phyloP scores from a whole-genome alignment of 257 asterid genomes.

The Echium plantagineum region DNA sequence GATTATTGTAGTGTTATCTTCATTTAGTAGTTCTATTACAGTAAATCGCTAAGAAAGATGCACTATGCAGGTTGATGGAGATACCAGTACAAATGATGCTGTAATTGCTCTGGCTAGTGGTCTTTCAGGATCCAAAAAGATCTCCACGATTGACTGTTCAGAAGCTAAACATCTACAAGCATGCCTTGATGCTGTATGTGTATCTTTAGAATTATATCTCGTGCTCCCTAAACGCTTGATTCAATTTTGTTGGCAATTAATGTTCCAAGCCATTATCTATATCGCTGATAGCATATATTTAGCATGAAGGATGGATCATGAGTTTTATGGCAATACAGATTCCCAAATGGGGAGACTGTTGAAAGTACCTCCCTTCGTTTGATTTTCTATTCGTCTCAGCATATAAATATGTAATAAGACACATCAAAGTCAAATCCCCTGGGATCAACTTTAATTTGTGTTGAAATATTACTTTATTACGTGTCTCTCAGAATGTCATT shows the following conservation, averaged over 20 bases:
- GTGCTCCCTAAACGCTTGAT: background rate
- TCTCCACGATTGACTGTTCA: constrained; percentile 53
- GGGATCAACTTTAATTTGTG: too few species aligned
- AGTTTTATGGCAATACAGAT: background rate
- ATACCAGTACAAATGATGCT: constrained; percentile 92
- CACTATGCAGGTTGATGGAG: constrained; percentile 78
- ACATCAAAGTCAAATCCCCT: too few species aligned
- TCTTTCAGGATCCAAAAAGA: constrained; percentile 68
- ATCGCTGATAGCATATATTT: background rate
- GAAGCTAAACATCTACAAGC: constrained; percentile 75
- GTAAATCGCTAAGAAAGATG: background rate
- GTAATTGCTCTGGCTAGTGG: constrained; percentile 99
- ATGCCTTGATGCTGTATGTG: constrained; percentile 88
- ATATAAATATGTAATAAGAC: too few species aligned
- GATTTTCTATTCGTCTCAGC: too few species aligned
- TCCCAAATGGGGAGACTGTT: background rate
- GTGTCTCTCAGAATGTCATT: background rate
- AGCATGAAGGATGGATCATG: background rate
- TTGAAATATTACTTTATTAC: too few species aligned
- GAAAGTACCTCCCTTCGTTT: too few species aligned
- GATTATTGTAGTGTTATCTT: too few species aligned
- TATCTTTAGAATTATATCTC: constrained; percentile 2
- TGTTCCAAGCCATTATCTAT: background rate
- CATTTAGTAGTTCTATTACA: too few species aligned
- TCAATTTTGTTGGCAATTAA: background rate